These are phyloP conservation scores for Sclerotinia nivalis DNA, from an alignment of 2,329 filamentous ascomycete genomes.

Conservation along the genomic window DNA sequence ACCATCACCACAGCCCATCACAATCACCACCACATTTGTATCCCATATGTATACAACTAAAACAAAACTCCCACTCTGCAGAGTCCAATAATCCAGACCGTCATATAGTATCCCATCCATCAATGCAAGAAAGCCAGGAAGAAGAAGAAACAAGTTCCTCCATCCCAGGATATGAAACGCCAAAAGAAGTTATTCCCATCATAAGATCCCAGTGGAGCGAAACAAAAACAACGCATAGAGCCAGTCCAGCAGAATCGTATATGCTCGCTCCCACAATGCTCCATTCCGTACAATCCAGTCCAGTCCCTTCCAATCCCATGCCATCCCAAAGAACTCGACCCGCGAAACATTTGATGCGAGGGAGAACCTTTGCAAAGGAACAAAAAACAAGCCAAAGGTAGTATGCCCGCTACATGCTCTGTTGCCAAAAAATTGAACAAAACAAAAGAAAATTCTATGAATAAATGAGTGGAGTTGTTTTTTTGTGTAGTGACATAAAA, in stretches of 20 bases:
- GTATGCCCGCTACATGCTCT: background rate
- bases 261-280: constrained; percentile 6
- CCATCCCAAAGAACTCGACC: constrained; percentile 14
- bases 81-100: constrained; percentile 10
- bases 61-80: background rate
- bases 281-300: constrained; percentile 2
- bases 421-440: background rate
- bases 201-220: constrained; percentile 1
- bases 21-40: background rate
- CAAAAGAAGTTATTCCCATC: background rate
- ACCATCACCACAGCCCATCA: background rate
- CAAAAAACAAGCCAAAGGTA: background rate
- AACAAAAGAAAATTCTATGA: constrained; percentile 3
- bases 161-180: constrained; percentile 13
- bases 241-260: constrained; percentile 15
- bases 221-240: constrained; percentile 13
- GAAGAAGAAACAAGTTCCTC: background rate
- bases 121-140: background rate
- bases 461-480: constrained; percentile 12
- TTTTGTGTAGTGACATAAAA: background rate
- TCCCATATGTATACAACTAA: background rate
- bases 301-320: constrained; percentile 11
- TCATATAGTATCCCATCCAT: constrained; percentile 13
- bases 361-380: background rate
- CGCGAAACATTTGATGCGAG: constrained; percentile 14